Evolutionary conservation across 495 filamentous ascomycete genomes (phyloP).

Genomic region (Trichoderma parareesei): DNA sequence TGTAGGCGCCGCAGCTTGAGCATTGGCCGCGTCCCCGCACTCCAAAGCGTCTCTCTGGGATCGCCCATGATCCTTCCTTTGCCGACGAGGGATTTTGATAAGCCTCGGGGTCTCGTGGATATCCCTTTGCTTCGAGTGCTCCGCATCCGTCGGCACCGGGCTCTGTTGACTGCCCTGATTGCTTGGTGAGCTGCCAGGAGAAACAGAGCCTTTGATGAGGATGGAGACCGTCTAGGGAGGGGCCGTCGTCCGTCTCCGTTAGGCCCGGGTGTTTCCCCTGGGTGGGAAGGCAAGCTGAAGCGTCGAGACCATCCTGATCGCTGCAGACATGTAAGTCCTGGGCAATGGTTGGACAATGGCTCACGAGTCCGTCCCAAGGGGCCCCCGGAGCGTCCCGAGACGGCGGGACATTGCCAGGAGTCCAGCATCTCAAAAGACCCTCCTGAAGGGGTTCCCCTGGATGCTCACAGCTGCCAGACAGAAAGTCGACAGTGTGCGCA

Average conservation of each 20-base stretch:
- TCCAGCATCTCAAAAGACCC: neutral
- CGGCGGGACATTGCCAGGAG: constrained; percentile 1
- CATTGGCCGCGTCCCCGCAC: neutral
- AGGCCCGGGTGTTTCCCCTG: constrained; percentile 8
- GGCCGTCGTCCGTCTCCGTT: constrained; percentile 10
- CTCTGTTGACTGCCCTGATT: neutral
- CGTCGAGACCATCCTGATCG: neutral
- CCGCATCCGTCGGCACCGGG: neutral
- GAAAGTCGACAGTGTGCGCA: neutral
- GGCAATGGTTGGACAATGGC: constrained; percentile 12
- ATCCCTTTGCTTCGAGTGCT: neutral
- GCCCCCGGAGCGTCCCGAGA: constrained; percentile 8
- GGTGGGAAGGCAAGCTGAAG: neutral
- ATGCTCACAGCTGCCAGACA: neutral
- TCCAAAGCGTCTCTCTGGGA: neutral
- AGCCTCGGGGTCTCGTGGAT: neutral
- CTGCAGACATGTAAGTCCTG: constrained; percentile 9
- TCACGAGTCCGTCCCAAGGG: neutral
- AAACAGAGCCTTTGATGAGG: neutral
- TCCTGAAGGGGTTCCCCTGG: neutral
- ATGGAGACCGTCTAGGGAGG: constrained; percentile 9
- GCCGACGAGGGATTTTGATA: constrained; percentile 7
- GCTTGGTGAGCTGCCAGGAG: constrained; percentile 1
- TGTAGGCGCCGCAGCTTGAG: neutral
- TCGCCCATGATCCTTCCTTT: neutral